These are phyloP conservation scores for Colletotrichum euphorbiae DNA, from an alignment of 2,329 filamentous ascomycete species.

Conservation along the genomic window DNA sequence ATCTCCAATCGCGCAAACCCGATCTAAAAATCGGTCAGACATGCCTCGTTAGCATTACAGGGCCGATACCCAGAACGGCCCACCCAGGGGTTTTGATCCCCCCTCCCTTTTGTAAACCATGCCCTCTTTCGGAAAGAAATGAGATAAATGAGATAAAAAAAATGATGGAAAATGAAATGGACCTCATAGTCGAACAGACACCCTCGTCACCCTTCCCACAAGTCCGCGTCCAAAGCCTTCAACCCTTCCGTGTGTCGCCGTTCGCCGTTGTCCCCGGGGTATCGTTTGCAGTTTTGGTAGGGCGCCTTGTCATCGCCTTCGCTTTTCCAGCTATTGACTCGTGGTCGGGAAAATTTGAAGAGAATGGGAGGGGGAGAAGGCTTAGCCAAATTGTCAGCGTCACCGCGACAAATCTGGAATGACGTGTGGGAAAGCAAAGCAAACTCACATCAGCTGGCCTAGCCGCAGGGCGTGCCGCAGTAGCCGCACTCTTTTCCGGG, in stretches of 20 bases:
- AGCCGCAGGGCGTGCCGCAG: conserved; percentile 60
- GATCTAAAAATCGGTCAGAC: conserved; percentile 37
- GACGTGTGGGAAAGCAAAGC: conserved; percentile 1
- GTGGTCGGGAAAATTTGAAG: conserved; percentile 10
- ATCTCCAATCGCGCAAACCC: conserved; percentile 19
- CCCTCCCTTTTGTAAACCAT: conserved; percentile 20
- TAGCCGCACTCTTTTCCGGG: conserved; percentile 63
- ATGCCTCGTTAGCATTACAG: conserved; percentile 38
- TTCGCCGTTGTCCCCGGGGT: conserved; percentile 37
- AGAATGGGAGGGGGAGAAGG: neutral
- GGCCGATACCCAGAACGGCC: conserved; percentile 38
- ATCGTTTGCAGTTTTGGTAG: conserved; percentile 33
- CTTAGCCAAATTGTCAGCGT: conserved; percentile 25
- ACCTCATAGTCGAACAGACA: conserved; percentile 32
- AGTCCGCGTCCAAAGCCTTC: neutral
- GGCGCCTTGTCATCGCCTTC: conserved; percentile 17
- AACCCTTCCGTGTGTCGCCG: conserved; percentile 24
- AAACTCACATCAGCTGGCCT: conserved; percentile 37
- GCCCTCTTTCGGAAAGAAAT: conserved; percentile 26
- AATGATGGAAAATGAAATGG: conserved; percentile 30
- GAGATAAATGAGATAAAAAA: neutral
- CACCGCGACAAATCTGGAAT: conserved; percentile 25
- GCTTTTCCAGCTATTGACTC: conserved; percentile 27
- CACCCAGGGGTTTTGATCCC: conserved; percentile 26
- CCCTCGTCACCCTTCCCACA: conserved; percentile 24